Base-by-base conservation (phyloP, 176 grass and related monocot genomes). In the Alloteropsis semialata region DNA sequence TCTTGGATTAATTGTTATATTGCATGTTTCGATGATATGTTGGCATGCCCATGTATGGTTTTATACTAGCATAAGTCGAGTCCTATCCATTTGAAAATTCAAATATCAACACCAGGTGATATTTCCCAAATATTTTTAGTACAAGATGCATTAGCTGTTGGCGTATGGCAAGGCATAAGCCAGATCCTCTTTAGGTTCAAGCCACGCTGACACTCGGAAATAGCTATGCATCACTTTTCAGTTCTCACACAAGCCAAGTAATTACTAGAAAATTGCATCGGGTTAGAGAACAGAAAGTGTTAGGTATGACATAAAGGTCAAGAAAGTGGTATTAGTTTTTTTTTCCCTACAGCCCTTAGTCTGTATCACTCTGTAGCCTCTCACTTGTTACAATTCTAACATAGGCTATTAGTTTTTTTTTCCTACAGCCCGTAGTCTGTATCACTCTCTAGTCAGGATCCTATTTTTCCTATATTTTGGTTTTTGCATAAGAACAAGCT, bases 21-120 rank as follows among this genome's bases (percentile, higher is more conserved):
- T n/a, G n/a, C n/a, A n/a, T n/a, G n/a, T n/a, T n/a, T 72, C 29
- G 10, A 30, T 71, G 76, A 84, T 28, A 72, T 36, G 68, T 82
- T 70, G 70, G 25, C 28, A 54, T 10, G 48, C 14, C 37, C 6
- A 19, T 74, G 60, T 59, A 45, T 41, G 17, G 28, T 29, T 79
- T 36, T 73, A 84, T 69, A 21, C 45, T 70, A 70, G 33, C 44
- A 70, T 50, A 42, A 45, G 67, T 41, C 28, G 33, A 45, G 67
- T 41, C 28, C 53, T 44, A 48, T 17, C 28, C 10, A 37, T 72
- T 42, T 33, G 67, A 49, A 72, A 79, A 49, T 45, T 72, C 5
- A 18, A 53, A 70, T 77, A 64, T 25, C 71, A 43, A 38, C 51
- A 18, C 46, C 14, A 84, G 42, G 8, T 63, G 48, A 63, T 32